Evolutionary conservation across 768 basidiomycete species (phyloP).

Genomic region (Amanita rubescens): DNA sequence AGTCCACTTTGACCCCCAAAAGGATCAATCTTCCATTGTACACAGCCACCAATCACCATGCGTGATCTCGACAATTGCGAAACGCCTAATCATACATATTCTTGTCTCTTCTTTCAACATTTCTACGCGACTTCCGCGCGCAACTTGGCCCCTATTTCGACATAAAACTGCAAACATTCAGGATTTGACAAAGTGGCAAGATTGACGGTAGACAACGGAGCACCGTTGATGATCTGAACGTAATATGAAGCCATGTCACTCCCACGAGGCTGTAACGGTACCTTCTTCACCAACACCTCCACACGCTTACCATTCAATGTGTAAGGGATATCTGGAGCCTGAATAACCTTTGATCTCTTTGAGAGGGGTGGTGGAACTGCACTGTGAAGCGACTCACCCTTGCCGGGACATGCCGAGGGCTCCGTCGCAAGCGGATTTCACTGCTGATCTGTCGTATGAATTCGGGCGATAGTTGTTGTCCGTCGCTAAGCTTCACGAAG

Average conservation of each 20-base stretch:
- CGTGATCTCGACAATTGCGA: not conserved
- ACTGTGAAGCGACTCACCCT: constrained; percentile 34
- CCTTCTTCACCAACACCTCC: constrained; percentile 74
- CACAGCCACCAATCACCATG: not conserved
- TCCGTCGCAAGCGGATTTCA: constrained; percentile 56
- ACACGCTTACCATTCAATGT: constrained; percentile 79
- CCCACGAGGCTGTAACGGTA: constrained; percentile 18
- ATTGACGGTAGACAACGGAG: constrained; percentile 60
- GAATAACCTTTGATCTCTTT: constrained; percentile 44
- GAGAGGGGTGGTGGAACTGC: constrained; percentile 1
- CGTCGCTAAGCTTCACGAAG: constrained; percentile 59
- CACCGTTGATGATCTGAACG: constrained; percentile 69
- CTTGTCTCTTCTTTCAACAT: not conserved
- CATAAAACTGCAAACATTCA: constrained; percentile 59
- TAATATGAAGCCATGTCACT: constrained; percentile 5
- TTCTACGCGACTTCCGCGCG: constrained; percentile 25
- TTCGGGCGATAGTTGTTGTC: constrained; percentile 38
- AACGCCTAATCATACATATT: not conserved
- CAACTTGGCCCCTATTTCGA: constrained; percentile 44
- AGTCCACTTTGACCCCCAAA: not conserved
- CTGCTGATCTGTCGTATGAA: constrained; percentile 50
- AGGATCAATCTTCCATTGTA: not conserved
- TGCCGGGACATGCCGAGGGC: constrained; percentile 72
- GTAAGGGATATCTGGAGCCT: constrained; percentile 66
- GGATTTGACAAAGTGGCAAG: constrained; percentile 69